Evolutionary conservation across 2,329 filamentous ascomycete genomes (phyloP), one percentile per base, ranked within the genome.

Genomic region (Exophiala alcalophila): DNA sequence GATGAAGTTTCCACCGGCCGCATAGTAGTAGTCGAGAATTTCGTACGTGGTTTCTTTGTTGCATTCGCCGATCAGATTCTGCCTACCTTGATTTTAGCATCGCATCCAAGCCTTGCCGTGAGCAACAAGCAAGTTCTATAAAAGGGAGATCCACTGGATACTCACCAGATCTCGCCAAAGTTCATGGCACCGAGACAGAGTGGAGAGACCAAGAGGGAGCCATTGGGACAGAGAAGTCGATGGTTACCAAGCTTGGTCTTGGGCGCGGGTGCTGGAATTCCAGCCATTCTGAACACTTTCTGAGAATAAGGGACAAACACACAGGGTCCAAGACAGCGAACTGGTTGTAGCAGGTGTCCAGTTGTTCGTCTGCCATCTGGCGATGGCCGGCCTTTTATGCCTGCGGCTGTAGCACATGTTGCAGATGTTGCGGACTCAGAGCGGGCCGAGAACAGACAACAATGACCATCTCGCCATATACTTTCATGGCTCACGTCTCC

Each of bases 181-280:
- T 71, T 76, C 73, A 77, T 77, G 1, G 67, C 65, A 16, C 73
- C 74, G 1, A 77, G 63, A 40, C 72, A 77, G 56, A 78, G 59
- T 18, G 74, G 74, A n/a, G 68, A 73, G 11, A 78, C 74, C 27
- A 71, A 67, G 5, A 78, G 64, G n/a, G 68, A 71, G 0, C 73
- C 74, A 2, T 67, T 67, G 6, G 73, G 70, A 4, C 73, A 67
- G 5, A 78, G 66, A 12, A 75, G 60, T 14, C 74, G 68, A 56
- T 77, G 73, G 54, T 68, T 70, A 28, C 72, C 75, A 38, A 78
- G 66, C 5, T 67, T 61, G 40, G 60, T 67, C 31, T 38, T 64
- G 59, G 50, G 58, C 51, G 6, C 60, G 59, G 23, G 63, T 59
- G 36, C 27, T n/a, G 40, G 20, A 14, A 34, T 8, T 19, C 15